Percentiles rank a stretch among this genome's conserved stretches.
Conservation (phyloP, 75 land plant genomes). For the Picea sitchensis region DNA sequence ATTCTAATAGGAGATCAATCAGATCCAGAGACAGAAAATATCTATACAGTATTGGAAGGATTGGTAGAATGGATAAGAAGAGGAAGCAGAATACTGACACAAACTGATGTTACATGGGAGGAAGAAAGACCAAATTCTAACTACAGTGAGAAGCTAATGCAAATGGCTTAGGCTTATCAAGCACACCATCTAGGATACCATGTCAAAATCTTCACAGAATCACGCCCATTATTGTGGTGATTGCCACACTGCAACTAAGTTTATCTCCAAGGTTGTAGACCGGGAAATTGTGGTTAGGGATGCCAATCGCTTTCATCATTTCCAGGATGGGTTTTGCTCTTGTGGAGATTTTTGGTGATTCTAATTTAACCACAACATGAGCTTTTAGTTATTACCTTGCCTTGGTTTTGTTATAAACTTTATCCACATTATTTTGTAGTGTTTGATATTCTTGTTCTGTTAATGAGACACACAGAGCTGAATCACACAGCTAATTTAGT, state of each 20-base stretch:
- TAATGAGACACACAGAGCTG: no score
- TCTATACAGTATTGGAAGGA: conserved; percentile 12
- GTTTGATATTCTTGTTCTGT: no score
- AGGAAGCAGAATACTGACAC: conserved; percentile 10
- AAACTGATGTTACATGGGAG: no score
- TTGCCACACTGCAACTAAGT: conserved; percentile 24
- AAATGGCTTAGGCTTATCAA: no score
- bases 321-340: conserved; percentile 23
- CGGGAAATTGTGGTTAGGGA: conserved; percentile 23
- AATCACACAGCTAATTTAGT: no score
- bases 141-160: conserved; percentile 22
- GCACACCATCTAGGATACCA: conserved; percentile 17
- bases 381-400: no score
- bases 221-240: no score
- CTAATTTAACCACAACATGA: no score
- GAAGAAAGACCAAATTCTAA: conserved; percentile 12
- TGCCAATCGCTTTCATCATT: conserved; percentile 21
- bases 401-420: no score
- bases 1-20: conserved; percentile 8
- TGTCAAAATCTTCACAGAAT: conserved; percentile 6
- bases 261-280: conserved; percentile 19
- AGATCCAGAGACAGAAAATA: conserved; percentile 13
- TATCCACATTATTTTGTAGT: no score
- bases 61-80: conserved; percentile 13
- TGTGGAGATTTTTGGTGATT: conserved; percentile 20